Evolutionary conservation across 1,139 yeast species (phyloP).

Genomic region (Yamadazyma oceani): DNA sequence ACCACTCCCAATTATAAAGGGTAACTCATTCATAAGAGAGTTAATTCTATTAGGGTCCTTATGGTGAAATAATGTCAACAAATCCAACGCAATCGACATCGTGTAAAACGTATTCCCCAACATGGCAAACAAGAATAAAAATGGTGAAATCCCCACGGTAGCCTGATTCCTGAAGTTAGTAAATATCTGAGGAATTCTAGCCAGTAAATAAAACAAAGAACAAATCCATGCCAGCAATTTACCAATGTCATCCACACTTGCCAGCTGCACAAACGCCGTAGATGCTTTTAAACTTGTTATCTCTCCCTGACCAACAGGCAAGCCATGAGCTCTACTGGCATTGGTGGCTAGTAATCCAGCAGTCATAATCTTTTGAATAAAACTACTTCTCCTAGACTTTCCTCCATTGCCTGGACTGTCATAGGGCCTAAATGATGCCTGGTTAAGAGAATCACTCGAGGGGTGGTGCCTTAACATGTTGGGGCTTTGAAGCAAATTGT

Average conservation of each 20-base stretch:
- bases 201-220: slow-evolving; percentile 65
- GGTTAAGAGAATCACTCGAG: neutral
- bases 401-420: neutral
- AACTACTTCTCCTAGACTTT: slow-evolving; percentile 3
- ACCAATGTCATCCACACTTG: slow-evolving; percentile 34
- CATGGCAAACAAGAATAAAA: slow-evolving; percentile 37
- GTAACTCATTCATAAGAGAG: slow-evolving; percentile 29
- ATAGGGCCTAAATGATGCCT: neutral
- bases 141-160: slow-evolving; percentile 39
- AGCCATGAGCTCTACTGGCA: slow-evolving; percentile 8
- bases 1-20: slow-evolving; percentile 37
- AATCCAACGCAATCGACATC: slow-evolving; percentile 31
- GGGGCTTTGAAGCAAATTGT: slow-evolving; percentile 26
- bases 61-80: slow-evolving; percentile 20
- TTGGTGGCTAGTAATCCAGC: slow-evolving; percentile 12
- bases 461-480: slow-evolving; percentile 18
- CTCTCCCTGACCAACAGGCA: no score
- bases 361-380: slow-evolving; percentile 9
- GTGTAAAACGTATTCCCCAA: slow-evolving; percentile 38
- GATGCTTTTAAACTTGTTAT: no score
- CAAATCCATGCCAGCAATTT: slow-evolving; percentile 72
- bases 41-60: slow-evolving; percentile 9
- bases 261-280: neutral
- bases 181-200: slow-evolving; percentile 77
- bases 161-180: slow-evolving; percentile 31